Evolutionary conservation across 164 flowering plant genomes (phyloP).

Genomic region (Dillenia turbinata): DNA sequence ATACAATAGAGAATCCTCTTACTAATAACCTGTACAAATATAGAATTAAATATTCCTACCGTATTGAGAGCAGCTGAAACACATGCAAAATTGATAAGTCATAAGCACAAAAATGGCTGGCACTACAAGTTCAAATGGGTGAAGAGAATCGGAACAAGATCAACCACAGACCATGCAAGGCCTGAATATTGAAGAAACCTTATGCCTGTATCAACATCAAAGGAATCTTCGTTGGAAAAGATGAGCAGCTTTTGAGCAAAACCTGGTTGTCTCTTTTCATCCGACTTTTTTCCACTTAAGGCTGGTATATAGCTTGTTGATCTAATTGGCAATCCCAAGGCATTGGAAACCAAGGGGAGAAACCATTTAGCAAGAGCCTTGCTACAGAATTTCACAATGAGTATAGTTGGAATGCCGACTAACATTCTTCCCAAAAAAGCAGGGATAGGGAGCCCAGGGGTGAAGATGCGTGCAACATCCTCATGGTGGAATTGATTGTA

Average conservation of each 20-base stretch:
- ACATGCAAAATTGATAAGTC: too few species aligned
- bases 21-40: too few species aligned
- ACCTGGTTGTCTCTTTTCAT: constrained; percentile 42
- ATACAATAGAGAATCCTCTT: too few species aligned
- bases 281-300: constrained; percentile 44
- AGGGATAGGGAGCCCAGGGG: constrained; percentile 40
- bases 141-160: constrained; percentile 83
- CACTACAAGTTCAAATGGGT: constrained; percentile 47
- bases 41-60: too few species aligned
- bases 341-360: constrained; percentile 66
- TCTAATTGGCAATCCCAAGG: constrained; percentile 75
- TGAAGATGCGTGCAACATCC: constrained; percentile 58
- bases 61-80: too few species aligned
- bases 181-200: constrained; percentile 93
- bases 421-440: constrained; percentile 59
- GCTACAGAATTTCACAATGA: constrained; percentile 85
- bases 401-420: constrained; percentile 86
- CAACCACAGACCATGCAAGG: constrained; percentile 98
- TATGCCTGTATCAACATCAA: constrained; percentile 93
- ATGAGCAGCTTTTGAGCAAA: constrained; percentile 54
- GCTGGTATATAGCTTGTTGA: constrained; percentile 71
- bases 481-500: constrained; percentile 94
- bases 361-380: constrained; percentile 87
- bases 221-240: constrained; percentile 43
- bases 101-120: background rate